Evolutionary conservation across 192 early-diverging fungal genomes (phyloP).

Genomic region (Jimgerdemannia flammicorona): DNA sequence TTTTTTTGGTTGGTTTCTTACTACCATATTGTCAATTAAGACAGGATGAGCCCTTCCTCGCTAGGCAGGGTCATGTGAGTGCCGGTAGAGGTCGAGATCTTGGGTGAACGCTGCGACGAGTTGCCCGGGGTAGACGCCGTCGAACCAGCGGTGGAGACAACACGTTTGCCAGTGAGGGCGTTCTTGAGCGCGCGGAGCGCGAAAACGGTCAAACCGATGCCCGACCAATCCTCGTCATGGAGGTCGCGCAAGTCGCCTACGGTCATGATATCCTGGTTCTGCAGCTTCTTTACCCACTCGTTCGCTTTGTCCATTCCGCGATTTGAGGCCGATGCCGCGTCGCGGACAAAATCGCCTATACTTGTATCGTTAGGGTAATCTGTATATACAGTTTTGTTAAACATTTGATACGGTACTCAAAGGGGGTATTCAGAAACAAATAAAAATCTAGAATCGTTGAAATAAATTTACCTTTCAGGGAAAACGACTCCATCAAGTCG

Average conservation of each 20-base stretch:
- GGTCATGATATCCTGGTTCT: slow-evolving; percentile 75
- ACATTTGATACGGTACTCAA: no score
- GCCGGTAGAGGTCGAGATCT: neutral
- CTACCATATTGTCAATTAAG: neutral
- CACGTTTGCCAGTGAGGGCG: slow-evolving; percentile 36
- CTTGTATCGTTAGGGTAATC: slow-evolving; percentile 54
- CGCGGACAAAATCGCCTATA: slow-evolving; percentile 70
- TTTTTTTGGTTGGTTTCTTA: neutral
- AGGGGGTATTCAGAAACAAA: no score
- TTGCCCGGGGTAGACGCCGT: neutral
- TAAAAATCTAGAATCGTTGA: neutral
- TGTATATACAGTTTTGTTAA: slow-evolving; percentile 1
- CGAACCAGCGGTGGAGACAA: neutral
- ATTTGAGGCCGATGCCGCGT: slow-evolving; percentile 62
- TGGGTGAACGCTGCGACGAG: neutral
- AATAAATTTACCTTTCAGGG: neutral
- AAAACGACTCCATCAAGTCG: neutral
- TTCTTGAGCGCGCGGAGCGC: slow-evolving; percentile 52
- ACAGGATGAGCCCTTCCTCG: neutral
- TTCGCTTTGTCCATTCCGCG: slow-evolving; percentile 64
- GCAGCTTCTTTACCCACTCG: slow-evolving; percentile 65
- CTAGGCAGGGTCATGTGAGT: neutral
- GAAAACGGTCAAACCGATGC: slow-evolving; percentile 55
- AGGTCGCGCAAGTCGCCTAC: slow-evolving; percentile 72
- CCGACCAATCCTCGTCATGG: slow-evolving; percentile 72